phyloP scores from a whole-genome alignment of 2,329 filamentous ascomycete genomes.

The Rutstroemia sydowiana region DNA sequence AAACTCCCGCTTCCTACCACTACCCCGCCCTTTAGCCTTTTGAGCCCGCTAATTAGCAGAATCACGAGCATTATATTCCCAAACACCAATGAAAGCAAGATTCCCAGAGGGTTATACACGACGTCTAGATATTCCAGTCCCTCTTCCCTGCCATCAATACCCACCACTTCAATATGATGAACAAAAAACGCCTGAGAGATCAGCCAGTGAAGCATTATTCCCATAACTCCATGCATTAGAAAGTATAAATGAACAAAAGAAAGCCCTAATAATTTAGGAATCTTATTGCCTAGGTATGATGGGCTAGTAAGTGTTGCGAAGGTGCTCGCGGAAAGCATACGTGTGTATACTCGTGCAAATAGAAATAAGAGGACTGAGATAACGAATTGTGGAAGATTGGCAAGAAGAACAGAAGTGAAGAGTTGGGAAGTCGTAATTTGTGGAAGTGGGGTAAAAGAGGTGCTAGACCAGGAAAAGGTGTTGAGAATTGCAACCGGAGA shows the following conservation, averaged over 20 bases:
- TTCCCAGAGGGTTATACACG: conserved; percentile 2
- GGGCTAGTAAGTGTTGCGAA: conserved; percentile 22
- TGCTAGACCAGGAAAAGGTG: conserved; percentile 1
- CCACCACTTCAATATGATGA: background rate
- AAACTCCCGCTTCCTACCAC: conserved; percentile 20
- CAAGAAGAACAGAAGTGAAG: conserved; percentile 29
- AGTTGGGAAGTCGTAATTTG: conserved; percentile 9
- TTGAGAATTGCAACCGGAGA: background rate
- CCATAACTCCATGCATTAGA: background rate
- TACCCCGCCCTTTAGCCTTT: conserved; percentile 13
- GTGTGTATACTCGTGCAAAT: conserved; percentile 39
- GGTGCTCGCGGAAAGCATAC: conserved; percentile 39
- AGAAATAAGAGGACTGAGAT: conserved; percentile 39
- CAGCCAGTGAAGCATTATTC: background rate
- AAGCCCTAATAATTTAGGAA: background rate
- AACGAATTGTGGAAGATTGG: conserved; percentile 41
- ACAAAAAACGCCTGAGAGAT: conserved; percentile 2
- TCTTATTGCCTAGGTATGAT: background rate
- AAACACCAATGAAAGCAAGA: background rate
- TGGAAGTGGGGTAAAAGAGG: background rate
- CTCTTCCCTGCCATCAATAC: background rate
- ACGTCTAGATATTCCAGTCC: background rate
- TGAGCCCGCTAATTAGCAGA: conserved; percentile 9
- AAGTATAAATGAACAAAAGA: background rate
- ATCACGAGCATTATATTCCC: background rate